Base-by-base conservation (phyloP, 106 monocot genomes). In the Dioscorea dumetorum region DNA sequence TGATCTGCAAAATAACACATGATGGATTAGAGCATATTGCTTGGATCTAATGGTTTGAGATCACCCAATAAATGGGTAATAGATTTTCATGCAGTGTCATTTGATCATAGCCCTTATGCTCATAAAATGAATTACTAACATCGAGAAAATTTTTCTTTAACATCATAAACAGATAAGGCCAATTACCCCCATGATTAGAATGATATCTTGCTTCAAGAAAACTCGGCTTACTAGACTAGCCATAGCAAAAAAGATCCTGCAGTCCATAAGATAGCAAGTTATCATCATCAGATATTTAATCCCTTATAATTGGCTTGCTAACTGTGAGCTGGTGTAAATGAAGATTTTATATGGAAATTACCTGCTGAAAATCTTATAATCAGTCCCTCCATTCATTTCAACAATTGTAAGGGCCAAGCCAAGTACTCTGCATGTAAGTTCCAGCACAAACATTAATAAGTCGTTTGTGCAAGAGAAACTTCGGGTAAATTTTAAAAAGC, bases 161-260 rank as follows among this genome's bases (percentile, higher is more conserved):
- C 22, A 23, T 20, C 19, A 23, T 59, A 59, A 59, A 22, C n/a
- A 59, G 22, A 23, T 59, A 22, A 0, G 22, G 4, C 28, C 49
- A 81, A 60, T 59, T 19, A 85, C 85, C 85, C 81, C 81, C 62
- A 75, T 60, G 32, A 85, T 56, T 19, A 69, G 57, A 71, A 78
- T 32, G 49, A 78, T 62, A 48, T 81, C 81, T 57, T 78, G 49
- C 65, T 72, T 68, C 59, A 68, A 74, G 66, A 13, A 61, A 76
- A 85, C n/a, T 63, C 50, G 62, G n/a, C 56, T 52, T 18, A 66
- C 50, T 16, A 81, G 74, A 49, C 34, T 35, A 72, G 67, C 24
- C 33, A 81, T 62, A 67, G 71, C 48, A 54, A 50, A 48, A 57
- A 75, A 74, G 63, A 81, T 63, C 85, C 85, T 85, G 41, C 41